Base-by-base conservation (phyloP, 2,329 filamentous ascomycete genomes). In the Neonectria hederae region DNA sequence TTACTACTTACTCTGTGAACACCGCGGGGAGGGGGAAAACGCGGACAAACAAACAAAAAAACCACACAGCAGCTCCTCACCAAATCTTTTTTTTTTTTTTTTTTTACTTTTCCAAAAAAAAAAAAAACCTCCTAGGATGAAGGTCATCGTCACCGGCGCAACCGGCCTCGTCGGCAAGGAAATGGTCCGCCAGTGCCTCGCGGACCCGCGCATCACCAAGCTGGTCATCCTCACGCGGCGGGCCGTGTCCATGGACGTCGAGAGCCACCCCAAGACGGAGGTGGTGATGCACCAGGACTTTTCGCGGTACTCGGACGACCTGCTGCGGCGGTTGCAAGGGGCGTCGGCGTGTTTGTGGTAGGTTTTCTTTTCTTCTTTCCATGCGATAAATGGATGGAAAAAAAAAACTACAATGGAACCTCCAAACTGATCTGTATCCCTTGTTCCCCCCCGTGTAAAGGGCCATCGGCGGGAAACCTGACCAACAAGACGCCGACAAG, bases 291-390 rank as follows among this genome's bases (percentile, higher is more conserved):
- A 85, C 66, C 76, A 83, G 14, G 84, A 89, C 72, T 89, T 89
- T 74, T 78, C 80, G 7, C 70, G 76, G 1, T 89, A 86, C 68
- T 81, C 86, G 1, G 75, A 75, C 8, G 76, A 75, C 4, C 54
- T 79, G 28, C 59, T 80, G 60, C 64, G 65, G 45, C 69, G 70
- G 24, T 79, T 79, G 0, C 75, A 82, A 13, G 89, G 86, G 17
- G 87, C 87, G 0, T 82, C 87, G 48, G 89, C 85, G 1, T 90
- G 87, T 70, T 82, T 92, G 26, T 92, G 90, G 90, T 89, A 85
- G 42, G 82, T 56, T 58, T 28, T 13, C 24, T 28, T 24, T 24
- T 43, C 38, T 49, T 26, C 24, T 26, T 26, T n/a, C n/a, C n/a
- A n/a, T n/a, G n/a, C n/a, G n/a, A n/a, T n/a, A n/a, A n/a, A n/a